Evolutionary conservation across 208 protist species (phyloP).

Genomic region (Leishmania mexicana): DNA sequence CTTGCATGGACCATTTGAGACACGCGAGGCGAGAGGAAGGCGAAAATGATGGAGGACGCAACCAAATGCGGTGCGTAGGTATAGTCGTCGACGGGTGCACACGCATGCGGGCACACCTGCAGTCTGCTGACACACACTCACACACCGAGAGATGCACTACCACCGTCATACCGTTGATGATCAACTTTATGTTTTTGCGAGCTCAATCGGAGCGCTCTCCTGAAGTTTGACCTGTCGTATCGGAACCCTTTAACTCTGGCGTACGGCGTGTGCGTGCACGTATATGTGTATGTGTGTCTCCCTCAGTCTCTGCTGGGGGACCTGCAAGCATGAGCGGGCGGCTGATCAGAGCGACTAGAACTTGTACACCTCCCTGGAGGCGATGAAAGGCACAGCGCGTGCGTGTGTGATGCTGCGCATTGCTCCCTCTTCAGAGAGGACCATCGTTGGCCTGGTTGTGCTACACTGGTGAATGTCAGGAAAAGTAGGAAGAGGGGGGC

Average conservation of each 20-base stretch:
- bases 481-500: neutral
- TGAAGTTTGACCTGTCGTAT: slow-evolving; percentile 12
- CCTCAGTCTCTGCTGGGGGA: neutral
- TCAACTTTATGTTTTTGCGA: slow-evolving; percentile 26
- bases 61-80: neutral
- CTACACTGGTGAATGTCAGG: neutral
- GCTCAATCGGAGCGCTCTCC: slow-evolving; percentile 32
- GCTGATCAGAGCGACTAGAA: neutral
- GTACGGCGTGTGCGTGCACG: no score
- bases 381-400: neutral
- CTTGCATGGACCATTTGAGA: neutral
- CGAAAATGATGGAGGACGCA: neutral
- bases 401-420: neutral
- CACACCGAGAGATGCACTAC: neutral
- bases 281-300: neutral
- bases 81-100: neutral
- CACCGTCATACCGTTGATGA: slow-evolving; percentile 18
- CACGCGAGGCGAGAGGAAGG: neutral
- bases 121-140: neutral
- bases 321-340: neutral
- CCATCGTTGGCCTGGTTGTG: neutral
- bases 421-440: neutral
- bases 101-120: neutral
- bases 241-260: slow-evolving; percentile 60
- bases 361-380: neutral